Base-by-base conservation (phyloP, 331 rosid genomes). In the Erythrophleum ivorense region DNA sequence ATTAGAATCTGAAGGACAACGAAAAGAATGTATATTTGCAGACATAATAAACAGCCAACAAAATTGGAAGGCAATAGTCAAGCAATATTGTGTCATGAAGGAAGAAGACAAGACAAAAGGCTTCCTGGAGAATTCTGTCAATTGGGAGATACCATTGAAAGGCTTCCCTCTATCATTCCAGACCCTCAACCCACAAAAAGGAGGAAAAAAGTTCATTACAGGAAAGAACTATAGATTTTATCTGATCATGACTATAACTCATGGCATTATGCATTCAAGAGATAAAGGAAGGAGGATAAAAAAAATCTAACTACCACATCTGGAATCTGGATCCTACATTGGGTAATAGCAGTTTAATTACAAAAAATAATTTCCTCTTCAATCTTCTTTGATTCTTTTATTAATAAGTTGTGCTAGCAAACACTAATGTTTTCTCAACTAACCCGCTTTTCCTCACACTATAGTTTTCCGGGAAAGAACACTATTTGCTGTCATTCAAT, bases 261-360 rank as follows among this genome's bases (percentile, higher is more conserved):
- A 3, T 21, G 68, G n/a, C 29, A 57, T 53, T 36, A 78, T n/a
- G 36, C 43, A 52, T 21, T 11, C 38, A 78, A 45, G 81, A 24
- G 38, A 43, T n/a, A 21, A 15, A 66, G 64, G 64, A 67, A 67
- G 77, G 8, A 76, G 49, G 31, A 36, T 6, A 46, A 41, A 5
- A 31, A 18, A 45, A 81, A 33, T 41, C 46, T 10, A 66, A 81
- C 43, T 50, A 53, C 29, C 68, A 63, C 36, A 62, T 36, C 48
- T 41, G 24, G 59, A 68, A 71, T n/a, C 69, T 15, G 8, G 69
- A 29, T 53, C 19, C 9, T 43, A 74, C 12, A 24, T 52, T 19
- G 65, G 21, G 50, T 55, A 78, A 24, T 54, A 15, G 31, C 6
- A 67, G 45, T 68, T 38, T 41, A 40, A 71, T 16, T 16, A 9